Evolutionary conservation across 2,329 filamentous ascomycete genomes (phyloP).

Genomic region (Fusarium sororula): DNA sequence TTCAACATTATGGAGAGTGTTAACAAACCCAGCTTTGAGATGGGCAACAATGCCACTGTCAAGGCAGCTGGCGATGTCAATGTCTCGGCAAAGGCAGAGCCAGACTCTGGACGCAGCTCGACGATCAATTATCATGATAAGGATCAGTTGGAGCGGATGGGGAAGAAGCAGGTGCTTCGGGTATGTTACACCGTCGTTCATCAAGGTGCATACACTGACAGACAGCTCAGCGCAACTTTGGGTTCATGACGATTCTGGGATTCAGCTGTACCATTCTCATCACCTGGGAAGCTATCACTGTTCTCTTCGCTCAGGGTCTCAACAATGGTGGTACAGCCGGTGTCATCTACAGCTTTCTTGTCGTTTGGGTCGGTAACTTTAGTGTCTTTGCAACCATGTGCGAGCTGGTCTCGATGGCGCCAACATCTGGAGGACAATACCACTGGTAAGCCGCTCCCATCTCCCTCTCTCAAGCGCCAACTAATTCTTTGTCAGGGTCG

Average conservation of each 20-base stretch:
- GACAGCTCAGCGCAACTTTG: conserved; percentile 53
- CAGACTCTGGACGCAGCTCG: conserved; percentile 24
- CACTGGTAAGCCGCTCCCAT: conserved; percentile 51
- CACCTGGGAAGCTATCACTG: conserved; percentile 60
- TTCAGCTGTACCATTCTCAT: conserved; percentile 63
- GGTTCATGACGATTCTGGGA: conserved; percentile 59
- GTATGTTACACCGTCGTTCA: neutral
- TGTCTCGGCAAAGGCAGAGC: conserved; percentile 24
- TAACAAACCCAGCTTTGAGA: conserved; percentile 35
- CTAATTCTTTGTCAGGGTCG: conserved; percentile 49
- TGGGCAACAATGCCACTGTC: conserved; percentile 33
- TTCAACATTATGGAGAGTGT: conserved; percentile 31
- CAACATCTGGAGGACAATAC: conserved; percentile 66
- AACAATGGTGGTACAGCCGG: conserved; percentile 63
- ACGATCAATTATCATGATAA: conserved; percentile 33
- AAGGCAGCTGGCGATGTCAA: conserved; percentile 15
- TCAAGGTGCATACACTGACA: neutral
- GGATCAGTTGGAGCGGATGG: conserved; percentile 40
- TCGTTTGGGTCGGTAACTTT: conserved; percentile 57
- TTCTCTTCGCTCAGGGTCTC: conserved; percentile 48
- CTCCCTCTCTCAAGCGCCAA: accelerated
- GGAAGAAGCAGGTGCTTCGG: conserved; percentile 43
- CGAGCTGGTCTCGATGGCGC: conserved; percentile 57
- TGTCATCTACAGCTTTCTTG: conserved; percentile 61
- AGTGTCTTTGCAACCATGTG: conserved; percentile 52